phyloP scores from a whole-genome alignment of 345 rosid genomes.

The Citrus australasica region DNA sequence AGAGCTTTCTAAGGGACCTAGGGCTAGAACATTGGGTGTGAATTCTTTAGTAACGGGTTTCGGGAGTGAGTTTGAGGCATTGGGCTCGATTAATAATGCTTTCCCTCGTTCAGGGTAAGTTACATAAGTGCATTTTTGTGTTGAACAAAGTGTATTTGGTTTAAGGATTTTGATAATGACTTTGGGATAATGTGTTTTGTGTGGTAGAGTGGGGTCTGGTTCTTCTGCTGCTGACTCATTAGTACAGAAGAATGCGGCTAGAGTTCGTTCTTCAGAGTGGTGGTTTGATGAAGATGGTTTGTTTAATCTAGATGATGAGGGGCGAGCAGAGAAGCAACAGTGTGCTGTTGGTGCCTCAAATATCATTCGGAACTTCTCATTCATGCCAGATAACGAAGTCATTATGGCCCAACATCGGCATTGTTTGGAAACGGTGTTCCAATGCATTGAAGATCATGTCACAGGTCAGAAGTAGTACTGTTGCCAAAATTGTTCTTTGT shows the following conservation, averaged over 20 bases:
- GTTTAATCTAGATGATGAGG: conserved; percentile 90
- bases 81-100: conserved; percentile 42
- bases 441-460: conserved; percentile 77
- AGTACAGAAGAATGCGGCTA: conserved; percentile 43
- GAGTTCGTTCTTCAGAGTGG: conserved; percentile 63
- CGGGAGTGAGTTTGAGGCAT: conserved; percentile 61
- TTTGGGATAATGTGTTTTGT: conserved; percentile 5
- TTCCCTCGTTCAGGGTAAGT: conserved; percentile 48
- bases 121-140: background rate
- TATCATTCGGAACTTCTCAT: conserved; percentile 88
- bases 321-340: conserved; percentile 85
- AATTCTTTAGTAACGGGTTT: conserved; percentile 74
- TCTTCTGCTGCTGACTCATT: conserved; percentile 40
- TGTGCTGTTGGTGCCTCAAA: conserved; percentile 93
- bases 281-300: conserved; percentile 92
- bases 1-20: conserved; percentile 48
- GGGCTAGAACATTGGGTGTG: conserved; percentile 68
- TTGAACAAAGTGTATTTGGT: background rate
- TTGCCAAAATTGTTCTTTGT: background rate
- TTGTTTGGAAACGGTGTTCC: conserved; percentile 95
- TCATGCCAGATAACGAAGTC: conserved; percentile 97
- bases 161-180: conserved; percentile 15
- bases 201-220: conserved; percentile 39
- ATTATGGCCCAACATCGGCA: conserved; percentile 95
- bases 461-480: conserved; percentile 44